Evolutionary conservation across 2,329 filamentous ascomycete species (phyloP), one percentile per base, ranked within the genome.

Genomic region (Decorospora gaudefroyi): DNA sequence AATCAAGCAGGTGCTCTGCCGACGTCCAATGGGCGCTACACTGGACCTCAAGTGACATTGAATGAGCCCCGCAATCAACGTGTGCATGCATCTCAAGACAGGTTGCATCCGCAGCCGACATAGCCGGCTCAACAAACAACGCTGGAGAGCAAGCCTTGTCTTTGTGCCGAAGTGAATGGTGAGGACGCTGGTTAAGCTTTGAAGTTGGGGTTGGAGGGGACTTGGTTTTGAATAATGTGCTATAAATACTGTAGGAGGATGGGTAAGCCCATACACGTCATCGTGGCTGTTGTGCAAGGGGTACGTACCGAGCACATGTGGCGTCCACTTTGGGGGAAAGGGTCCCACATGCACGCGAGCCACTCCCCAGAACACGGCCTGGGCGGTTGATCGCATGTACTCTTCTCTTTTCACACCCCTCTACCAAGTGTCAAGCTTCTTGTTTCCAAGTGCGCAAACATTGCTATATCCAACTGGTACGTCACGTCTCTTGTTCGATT

Each of bases 291-390:
- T 12, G 19, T 29, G 26, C 34, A 36, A 38, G 36, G 40, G 29
- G 26, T 40, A 42, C 42, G 46, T 47, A 41, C 29, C 22, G 17
- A 10, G 35, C 19, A 13, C 10, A 19, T 51, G 45, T 49, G 46
- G 50, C 44, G 49, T n/a, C 41, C 13, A 10, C 23, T 31, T 17
- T 52, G 49, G 42, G 49, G 49, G 50, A 44, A 48, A 48, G 30
- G 43, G 43, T 47, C 50, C n/a, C n/a, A n/a, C n/a, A n/a, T n/a
- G n/a, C 47, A 53, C 50, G 47, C 50, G 50, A 53, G 47, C 47
- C 43, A 17, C 23, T 33, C 34, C 40, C 42, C 45, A 41, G 27
- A 23, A 19, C 38, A 32, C 28, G 32, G 21, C 32, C 15, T 46
- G 26, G 41, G 23, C 27, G 31, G 13, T 30, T 33, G 46, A 25